Percentiles rank a stretch among this genome's conserved stretches.
Conservation (phyloP, 352 stramenopile species). For the Globisporangium perplexum region DNA sequence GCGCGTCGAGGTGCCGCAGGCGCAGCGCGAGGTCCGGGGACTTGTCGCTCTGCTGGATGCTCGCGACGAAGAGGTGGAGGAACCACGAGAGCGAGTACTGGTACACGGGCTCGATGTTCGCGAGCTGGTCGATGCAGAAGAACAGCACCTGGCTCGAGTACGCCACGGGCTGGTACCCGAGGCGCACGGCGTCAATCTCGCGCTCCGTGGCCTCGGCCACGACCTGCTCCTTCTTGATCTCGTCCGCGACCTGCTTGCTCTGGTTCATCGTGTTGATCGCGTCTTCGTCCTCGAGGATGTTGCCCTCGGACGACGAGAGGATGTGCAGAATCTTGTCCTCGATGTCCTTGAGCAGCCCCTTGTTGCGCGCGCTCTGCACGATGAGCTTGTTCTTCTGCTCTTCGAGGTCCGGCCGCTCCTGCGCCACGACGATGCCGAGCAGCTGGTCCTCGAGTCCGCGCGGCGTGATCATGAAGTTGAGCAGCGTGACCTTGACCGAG, state of each 20-base stretch:
- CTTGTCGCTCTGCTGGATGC: constrained; percentile 83
- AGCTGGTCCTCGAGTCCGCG: constrained; percentile 91
- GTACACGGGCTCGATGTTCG: constrained; percentile 93
- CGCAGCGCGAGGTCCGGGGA: constrained; percentile 67
- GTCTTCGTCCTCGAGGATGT: constrained; percentile 92
- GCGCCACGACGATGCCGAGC: constrained; percentile 88
- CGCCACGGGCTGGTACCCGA: constrained; percentile 86
- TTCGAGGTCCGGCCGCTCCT: constrained; percentile 91
- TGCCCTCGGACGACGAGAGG: constrained; percentile 86
- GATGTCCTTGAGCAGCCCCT: constrained; percentile 90
- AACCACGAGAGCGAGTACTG: constrained; percentile 93
- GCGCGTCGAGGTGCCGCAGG: constrained; percentile 74
- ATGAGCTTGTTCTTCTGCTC: constrained; percentile 93
- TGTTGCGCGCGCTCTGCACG: constrained; percentile 89
- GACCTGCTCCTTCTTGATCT: constrained; percentile 92
- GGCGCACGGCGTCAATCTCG: constrained; percentile 87
- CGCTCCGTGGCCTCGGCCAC: constrained; percentile 88
- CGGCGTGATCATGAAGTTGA: constrained; percentile 96
- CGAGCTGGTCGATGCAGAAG: constrained; percentile 92
- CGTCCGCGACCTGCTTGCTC: constrained; percentile 86
- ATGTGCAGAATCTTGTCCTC: constrained; percentile 94
- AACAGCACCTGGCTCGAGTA: constrained; percentile 92
- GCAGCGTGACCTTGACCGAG: constrained; percentile 90
- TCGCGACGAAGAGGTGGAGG: constrained; percentile 89
- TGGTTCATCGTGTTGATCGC: constrained; percentile 93